Conservation (phyloP, 352 stramenopile species). For the Phytopythium helicoides region DNA sequence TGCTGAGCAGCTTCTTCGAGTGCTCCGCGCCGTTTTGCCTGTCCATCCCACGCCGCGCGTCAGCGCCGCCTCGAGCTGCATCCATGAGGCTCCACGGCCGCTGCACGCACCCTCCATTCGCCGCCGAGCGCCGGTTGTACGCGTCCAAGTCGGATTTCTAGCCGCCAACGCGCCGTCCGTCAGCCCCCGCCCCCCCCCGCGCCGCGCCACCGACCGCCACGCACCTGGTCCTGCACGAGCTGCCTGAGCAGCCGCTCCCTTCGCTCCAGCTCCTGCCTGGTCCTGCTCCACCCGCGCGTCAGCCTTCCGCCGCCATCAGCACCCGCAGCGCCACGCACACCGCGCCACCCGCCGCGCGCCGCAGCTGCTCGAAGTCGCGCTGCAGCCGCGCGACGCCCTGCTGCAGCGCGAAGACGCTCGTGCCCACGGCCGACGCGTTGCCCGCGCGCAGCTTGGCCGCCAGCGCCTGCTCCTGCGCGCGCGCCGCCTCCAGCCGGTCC, state of each 20-base stretch:
- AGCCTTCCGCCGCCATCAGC: not conserved
- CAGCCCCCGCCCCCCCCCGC: too few species aligned
- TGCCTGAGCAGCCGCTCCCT: conserved; percentile 62
- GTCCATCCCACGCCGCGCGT: too few species aligned
- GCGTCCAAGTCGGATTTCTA: conserved; percentile 75
- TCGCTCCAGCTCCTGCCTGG: conserved; percentile 66
- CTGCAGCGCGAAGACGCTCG: conserved; percentile 82
- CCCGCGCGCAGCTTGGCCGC: conserved; percentile 63
- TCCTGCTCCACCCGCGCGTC: conserved; percentile 25
- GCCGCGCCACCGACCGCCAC: too few species aligned
- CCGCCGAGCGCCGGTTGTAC: conserved; percentile 58
- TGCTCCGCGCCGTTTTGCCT: conserved; percentile 31
- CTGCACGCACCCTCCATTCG: conserved; percentile 19
- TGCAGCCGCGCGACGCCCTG: conserved; percentile 79
- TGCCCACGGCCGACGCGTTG: conserved; percentile 60
- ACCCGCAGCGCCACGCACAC: conserved; percentile 39
- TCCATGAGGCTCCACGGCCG: too few species aligned
- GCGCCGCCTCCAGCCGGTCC: conserved; percentile 76
- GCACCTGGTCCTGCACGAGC: conserved; percentile 62
- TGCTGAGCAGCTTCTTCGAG: conserved; percentile 56
- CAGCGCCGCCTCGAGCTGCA: too few species aligned
- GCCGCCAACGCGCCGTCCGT: not conserved
- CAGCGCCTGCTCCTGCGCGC: conserved; percentile 61
- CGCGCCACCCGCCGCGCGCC: conserved; percentile 33
- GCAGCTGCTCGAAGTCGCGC: conserved; percentile 81